Percentiles rank a stretch among this genome's conserved stretches.
phyloP scores from a whole-genome alignment of 352 stramenopile species.

The Pythium periplocum region DNA sequence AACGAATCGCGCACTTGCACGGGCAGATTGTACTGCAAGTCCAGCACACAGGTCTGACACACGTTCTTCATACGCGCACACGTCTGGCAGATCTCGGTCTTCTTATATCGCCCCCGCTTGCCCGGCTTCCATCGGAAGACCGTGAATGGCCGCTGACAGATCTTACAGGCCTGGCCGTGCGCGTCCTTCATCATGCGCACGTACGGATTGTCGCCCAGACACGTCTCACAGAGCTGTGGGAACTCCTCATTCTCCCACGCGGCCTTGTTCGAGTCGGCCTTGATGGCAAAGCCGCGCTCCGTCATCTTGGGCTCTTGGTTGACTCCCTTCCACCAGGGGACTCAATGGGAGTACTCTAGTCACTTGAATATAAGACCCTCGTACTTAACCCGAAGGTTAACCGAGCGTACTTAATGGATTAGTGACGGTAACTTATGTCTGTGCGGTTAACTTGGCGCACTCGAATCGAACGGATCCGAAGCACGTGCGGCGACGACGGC shows the following conservation, averaged over 20 bases:
- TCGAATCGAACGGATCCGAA: too few relatives aligned
- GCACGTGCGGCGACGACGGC: not conserved
- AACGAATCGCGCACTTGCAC: constrained; percentile 94
- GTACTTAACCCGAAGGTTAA: too few relatives aligned
- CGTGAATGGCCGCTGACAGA: constrained; percentile 97
- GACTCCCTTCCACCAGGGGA: constrained; percentile 6
- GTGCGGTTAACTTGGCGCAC: too few relatives aligned
- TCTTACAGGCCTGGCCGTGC: constrained; percentile 97
- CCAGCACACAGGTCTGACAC: constrained; percentile 98
- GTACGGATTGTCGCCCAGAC: constrained; percentile 98
- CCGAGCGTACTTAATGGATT: constrained; percentile 3
- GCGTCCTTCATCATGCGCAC: constrained; percentile 98
- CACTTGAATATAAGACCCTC: constrained; percentile 3
- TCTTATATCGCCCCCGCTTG: constrained; percentile 97
- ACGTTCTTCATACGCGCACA: constrained; percentile 99
- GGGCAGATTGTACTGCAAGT: constrained; percentile 97
- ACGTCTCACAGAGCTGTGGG: constrained; percentile 97
- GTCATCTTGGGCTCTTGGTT: constrained; percentile 33
- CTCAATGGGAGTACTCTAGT: too few relatives aligned
- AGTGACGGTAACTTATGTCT: too few relatives aligned
- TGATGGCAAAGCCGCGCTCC: constrained; percentile 85
- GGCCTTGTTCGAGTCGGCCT: constrained; percentile 83
- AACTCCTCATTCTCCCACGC: constrained; percentile 94
- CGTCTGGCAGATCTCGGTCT: constrained; percentile 96
- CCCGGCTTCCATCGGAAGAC: constrained; percentile 98